Base-by-base conservation (phyloP, 1,284 basidiomycete species). In the Crucibulum cyathiforme region DNA sequence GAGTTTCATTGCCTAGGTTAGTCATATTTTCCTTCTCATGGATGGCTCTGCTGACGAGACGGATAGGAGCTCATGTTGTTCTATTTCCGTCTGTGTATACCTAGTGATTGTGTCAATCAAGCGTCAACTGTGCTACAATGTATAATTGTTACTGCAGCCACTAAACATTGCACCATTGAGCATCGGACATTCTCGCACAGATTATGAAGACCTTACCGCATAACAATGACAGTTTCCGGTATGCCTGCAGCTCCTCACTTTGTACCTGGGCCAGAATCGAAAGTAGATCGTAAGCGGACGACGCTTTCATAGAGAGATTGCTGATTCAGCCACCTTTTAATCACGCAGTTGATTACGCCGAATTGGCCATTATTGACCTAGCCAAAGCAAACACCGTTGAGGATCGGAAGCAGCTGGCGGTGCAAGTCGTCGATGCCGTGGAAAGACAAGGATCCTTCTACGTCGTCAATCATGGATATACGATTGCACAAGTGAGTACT, bases 321-420 rank as follows among this genome's bases (percentile, higher is more conserved):
- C 43, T 56, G 15, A 53, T 41, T 19, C 34, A 36, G 43, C n/a
- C 34, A n/a, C n/a, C n/a, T n/a, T n/a, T n/a, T n/a, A n/a, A n/a
- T 36, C 36, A 38, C 17, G 3, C 51, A 88, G 87, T 88, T 68
- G 82, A 88, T 36, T 89, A 85, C 76, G 89, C 86, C 1, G 82
- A 89, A 43, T 78, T 91, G 15, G 79, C 85, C 13, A 78, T 84
- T 47, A 81, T 91, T 57, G 89, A 91, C 67, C 72, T 91, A 12
- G 76, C 84, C 43, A 81, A 82, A 59, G 79, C 79, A n/a, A 62
- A 69, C 31, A 86, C 77, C 1, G 71, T 74, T 0, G 81, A 84
- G 57, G 84, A 81, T 1, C 80, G 82, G 36, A 71, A 72, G 1
- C 71, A 77, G 52, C 78, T 89, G 2, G 81, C 83, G 1, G 63